Base-by-base conservation (phyloP, 2,329 filamentous ascomycete species). In the Paracamarosporium sp. region DNA sequence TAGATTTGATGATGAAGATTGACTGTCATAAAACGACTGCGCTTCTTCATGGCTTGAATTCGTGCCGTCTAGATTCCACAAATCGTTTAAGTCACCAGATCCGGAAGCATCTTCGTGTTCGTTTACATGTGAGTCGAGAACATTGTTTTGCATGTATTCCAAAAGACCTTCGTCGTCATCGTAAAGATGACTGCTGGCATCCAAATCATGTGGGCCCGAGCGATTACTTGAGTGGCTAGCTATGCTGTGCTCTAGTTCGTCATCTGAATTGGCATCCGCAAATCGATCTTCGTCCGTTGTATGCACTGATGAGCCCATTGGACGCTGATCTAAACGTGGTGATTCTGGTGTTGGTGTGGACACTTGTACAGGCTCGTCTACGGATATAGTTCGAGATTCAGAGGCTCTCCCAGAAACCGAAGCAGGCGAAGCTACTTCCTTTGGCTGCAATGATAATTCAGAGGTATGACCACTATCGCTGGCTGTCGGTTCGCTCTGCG, bases 231-330 rank as follows among this genome's bases (percentile, higher is more conserved):
- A 60, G 17, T 57, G 47, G 27, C 41, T 48, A 36, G 62, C 55
- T 8, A 50, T 60, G 36, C 50, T 63, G 8, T 55, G 59, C 31
- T 64, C 60, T 31, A 67, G 36, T 1, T 71, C 70, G 24, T 76
- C 71, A 20, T 78, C 74, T n/a, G 75, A 76, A 20, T 62, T 66
- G 36, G 77, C 77, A 64, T 81, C 77, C 20, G 78, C 76, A 63
- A 79, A 79, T 20, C 76, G 64, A 56, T 79, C 76, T 36, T 77
- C 74, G 53, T 79, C 78, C 28, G 67, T 68, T 22, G 74, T 76
- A 20, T 70, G 65, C 5, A 65, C 44, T 8, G 75, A 78, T 53
- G 38, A 50, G 57, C 27, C 44, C 36, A 59, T 47, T 22, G 50
- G 45, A 25, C 28, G 24, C 46, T 48, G 48, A 40, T 24, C 62